Evolutionary conservation across 2,329 filamentous ascomycete genomes (phyloP).

Genomic region (Cercospora sesami): DNA sequence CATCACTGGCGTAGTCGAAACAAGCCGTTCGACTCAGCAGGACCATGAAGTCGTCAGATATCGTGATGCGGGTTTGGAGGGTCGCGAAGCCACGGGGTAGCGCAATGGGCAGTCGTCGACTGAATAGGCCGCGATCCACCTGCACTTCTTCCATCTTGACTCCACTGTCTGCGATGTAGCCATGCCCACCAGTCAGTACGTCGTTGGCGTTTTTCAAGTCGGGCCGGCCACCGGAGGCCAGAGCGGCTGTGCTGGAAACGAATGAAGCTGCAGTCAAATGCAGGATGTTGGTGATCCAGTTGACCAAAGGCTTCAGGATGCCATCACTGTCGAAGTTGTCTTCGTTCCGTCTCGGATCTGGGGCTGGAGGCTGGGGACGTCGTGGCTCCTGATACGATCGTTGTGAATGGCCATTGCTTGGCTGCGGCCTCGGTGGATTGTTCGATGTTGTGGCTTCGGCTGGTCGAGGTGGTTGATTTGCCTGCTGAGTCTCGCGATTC

Average conservation of each 20-base stretch:
- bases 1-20: slow-evolving; percentile 37
- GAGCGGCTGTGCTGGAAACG: slow-evolving; percentile 21
- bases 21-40: slow-evolving; percentile 38
- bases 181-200: slow-evolving; percentile 12
- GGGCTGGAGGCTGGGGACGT: slow-evolving; percentile 4
- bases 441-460: slow-evolving; percentile 17
- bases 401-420: slow-evolving; percentile 12
- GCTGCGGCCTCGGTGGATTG: slow-evolving; percentile 10
- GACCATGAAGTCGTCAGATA: slow-evolving; percentile 33
- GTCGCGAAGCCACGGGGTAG: slow-evolving; percentile 37
- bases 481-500: slow-evolving; percentile 34
- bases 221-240: slow-evolving; percentile 18
- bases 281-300: slow-evolving; percentile 31
- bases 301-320: slow-evolving; percentile 25
- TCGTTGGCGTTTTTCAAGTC: slow-evolving; percentile 22
- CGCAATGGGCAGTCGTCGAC: slow-evolving; percentile 33
- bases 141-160: slow-evolving; percentile 24
- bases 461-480: slow-evolving; percentile 27
- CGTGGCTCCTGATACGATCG: neutral
- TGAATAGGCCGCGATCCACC: slow-evolving; percentile 21
- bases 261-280: slow-evolving; percentile 25
- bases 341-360: slow-evolving; percentile 4
- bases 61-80: slow-evolving; percentile 31
- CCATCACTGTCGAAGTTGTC: slow-evolving; percentile 11
- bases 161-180: slow-evolving; percentile 25